Base-by-base conservation (phyloP, 2,329 filamentous ascomycete species). In the Penicillium sp. region DNA sequence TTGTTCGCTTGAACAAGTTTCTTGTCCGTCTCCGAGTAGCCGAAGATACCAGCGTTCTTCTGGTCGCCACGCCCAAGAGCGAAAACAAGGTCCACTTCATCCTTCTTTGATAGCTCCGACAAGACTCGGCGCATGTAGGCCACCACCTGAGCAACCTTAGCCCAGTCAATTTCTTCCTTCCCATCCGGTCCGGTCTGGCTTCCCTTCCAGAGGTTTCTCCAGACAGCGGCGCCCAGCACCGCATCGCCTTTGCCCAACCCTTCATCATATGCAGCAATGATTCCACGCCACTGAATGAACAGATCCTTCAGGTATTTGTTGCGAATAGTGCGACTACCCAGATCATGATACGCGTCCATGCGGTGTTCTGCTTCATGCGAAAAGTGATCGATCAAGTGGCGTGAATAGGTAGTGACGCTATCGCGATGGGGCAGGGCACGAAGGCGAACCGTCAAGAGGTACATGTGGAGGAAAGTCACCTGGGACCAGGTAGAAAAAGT, bases 401-500 rank as follows among this genome's bases (percentile, higher is more conserved):
- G 86, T 69, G 94, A 88, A 83, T 89, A 95, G 50, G 81, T 79
- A 53, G 81, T 78, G 58, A 86, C 83, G 58, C 80, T 76, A 21
- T 84, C 79, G 47, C 77, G 74, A 21, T 87, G 64, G 15, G 69
- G 83, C 60, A 96, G 81, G 68, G 83, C 84, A 57, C 93, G 86
- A 60, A 96, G 75, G 49, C 90, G 85, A 41, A 87, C 85, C 48
- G 87, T 86, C 52, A 97, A 72, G 51, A 96, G 79, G 75, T 95
- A 97, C 79, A 98, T 86, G 75, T 98, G 91, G 51, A 98, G 79
- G 77, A 95, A 95, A 32, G 90, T 93, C 39, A 97, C 84, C 70
- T 97, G 90, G 19, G 89, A 87, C 93, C 93, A 98, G 49, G 87
- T 91, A 65, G 84, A 90, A 70, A 98, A 98, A 0, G 89, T 97